phyloP scores from a whole-genome alignment of 2,329 filamentous ascomycete genomes.

The Monilinia polystroma region DNA sequence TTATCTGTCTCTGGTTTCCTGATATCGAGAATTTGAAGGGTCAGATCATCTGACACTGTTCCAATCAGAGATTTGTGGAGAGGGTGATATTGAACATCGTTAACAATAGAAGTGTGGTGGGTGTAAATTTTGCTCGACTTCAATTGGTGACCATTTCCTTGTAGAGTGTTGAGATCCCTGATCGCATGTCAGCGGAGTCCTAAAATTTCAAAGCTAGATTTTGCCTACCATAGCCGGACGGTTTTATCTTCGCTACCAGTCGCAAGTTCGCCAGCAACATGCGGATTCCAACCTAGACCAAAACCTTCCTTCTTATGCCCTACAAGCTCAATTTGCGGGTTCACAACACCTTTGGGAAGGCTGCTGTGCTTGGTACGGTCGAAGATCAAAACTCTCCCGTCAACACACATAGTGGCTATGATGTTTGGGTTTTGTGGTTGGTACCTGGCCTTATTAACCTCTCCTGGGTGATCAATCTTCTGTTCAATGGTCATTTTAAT shows the following conservation, averaged over 20 bases:
- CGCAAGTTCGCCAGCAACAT: slow-evolving; percentile 72
- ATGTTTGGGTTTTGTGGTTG: slow-evolving; percentile 97
- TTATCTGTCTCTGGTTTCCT: slow-evolving; percentile 64
- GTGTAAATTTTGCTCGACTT: slow-evolving; percentile 74
- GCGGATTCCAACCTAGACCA: slow-evolving; percentile 88
- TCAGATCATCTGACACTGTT: slow-evolving; percentile 92
- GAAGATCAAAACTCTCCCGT: slow-evolving; percentile 87
- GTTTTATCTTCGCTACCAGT: slow-evolving; percentile 92
- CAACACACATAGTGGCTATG: slow-evolving; percentile 87
- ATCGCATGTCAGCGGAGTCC: slow-evolving; percentile 6
- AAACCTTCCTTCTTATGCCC: slow-evolving; percentile 91
- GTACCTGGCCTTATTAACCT: slow-evolving; percentile 98
- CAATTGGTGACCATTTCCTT: slow-evolving; percentile 66
- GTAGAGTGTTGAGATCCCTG: slow-evolving; percentile 78
- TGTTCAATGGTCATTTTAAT: slow-evolving; percentile 92
- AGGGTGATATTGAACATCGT: slow-evolving; percentile 95
- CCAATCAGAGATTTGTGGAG: slow-evolving; percentile 82
- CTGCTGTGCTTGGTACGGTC: slow-evolving; percentile 92
- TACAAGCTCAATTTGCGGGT: slow-evolving; percentile 63
- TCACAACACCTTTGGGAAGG: slow-evolving; percentile 56
- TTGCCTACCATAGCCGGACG: slow-evolving; percentile 78
- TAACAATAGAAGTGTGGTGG: slow-evolving; percentile 87
- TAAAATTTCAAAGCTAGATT: slow-evolving; percentile 7
- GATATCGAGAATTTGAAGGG: slow-evolving; percentile 87
- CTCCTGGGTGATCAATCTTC: slow-evolving; percentile 92